These are phyloP conservation scores for Capsicum chinense DNA, from an alignment of 257 asterid species.

Conservation along the genomic window DNA sequence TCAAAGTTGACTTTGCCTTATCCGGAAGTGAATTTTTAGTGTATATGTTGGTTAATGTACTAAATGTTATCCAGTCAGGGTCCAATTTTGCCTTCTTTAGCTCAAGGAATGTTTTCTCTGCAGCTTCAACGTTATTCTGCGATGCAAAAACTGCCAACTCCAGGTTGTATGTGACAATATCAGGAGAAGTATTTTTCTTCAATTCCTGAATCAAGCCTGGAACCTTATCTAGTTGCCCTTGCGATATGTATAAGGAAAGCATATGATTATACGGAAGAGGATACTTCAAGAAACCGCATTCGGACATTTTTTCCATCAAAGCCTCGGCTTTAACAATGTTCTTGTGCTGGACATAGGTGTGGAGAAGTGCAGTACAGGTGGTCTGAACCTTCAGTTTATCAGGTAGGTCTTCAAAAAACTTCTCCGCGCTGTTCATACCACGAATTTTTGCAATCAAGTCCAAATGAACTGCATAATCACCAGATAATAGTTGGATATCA, in stretches of 20 bases:
- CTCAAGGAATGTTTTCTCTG: constrained; percentile 67
- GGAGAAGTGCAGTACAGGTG: constrained; percentile 87
- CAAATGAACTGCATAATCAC: constrained; percentile 92
- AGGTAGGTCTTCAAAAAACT: constrained; percentile 84
- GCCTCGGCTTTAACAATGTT: constrained; percentile 73
- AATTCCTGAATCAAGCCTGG: constrained; percentile 58
- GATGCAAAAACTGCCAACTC: constrained; percentile 74
- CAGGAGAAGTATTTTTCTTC: constrained; percentile 75
- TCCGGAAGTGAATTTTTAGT: constrained; percentile 67
- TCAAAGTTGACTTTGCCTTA: constrained; percentile 68
- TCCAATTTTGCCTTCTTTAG: constrained; percentile 62
- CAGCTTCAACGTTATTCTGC: constrained; percentile 65
- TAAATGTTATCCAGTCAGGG: constrained; percentile 92
- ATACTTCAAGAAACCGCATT: constrained; percentile 64
- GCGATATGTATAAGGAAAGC: constrained; percentile 73
- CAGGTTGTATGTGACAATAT: constrained; percentile 80
- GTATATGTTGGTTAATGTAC: constrained; percentile 83
- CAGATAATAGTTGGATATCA: constrained; percentile 75
- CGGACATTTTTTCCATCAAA: constrained; percentile 79
- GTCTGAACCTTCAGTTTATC: constrained; percentile 70
- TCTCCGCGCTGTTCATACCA: constrained; percentile 83
- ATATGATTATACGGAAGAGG: constrained; percentile 93
- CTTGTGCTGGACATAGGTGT: constrained; percentile 73
- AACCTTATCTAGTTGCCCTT: constrained; percentile 66
- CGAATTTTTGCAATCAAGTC: constrained; percentile 87